A percentile compares a stretch with the other conserved stretches of the same genome.
phyloP scores from a whole-genome alignment of 1,284 basidiomycete genomes.

The Volvariella surrecta region DNA sequence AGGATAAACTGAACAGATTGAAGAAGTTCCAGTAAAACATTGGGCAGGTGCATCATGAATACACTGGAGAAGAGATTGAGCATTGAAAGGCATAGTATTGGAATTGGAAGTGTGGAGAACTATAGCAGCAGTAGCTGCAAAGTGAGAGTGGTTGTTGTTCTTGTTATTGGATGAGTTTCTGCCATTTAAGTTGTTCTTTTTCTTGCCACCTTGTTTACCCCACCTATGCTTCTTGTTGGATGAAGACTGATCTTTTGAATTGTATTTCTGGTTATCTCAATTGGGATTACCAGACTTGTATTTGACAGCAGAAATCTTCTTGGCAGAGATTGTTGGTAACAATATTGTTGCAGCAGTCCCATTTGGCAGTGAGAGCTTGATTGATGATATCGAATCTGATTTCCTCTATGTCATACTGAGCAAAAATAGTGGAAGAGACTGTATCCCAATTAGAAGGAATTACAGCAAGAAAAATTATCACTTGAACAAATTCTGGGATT shows the following conservation, averaged over 20 bases:
- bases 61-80: too few species aligned
- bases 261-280: conserved; percentile 2
- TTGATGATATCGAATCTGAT: background rate
- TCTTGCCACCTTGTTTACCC: conserved; percentile 2
- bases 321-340: background rate
- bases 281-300: conserved; percentile 1
- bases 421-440: background rate
- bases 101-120: too few species aligned
- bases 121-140: too few species aligned
- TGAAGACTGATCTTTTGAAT: conserved; percentile 1
- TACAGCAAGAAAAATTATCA: conserved; percentile 1
- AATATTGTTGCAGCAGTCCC: too few species aligned
- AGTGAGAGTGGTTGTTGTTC: background rate
- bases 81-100: too few species aligned
- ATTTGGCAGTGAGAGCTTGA: background rate
- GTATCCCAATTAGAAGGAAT: conserved; percentile 2
- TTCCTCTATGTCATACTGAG: background rate
- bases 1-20: too few species aligned
- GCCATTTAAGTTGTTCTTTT: background rate
- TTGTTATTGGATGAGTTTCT: background rate
- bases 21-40: too few species aligned
- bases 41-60: too few species aligned
- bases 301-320: conserved; percentile 6
- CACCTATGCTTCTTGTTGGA: conserved; percentile 3
- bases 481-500: background rate